A percentile compares a stretch with the other conserved stretches of the same genome.
Evolutionary conservation across 805 yeast species (phyloP).

Genomic region (Cyberlindnera suaveolens): DNA sequence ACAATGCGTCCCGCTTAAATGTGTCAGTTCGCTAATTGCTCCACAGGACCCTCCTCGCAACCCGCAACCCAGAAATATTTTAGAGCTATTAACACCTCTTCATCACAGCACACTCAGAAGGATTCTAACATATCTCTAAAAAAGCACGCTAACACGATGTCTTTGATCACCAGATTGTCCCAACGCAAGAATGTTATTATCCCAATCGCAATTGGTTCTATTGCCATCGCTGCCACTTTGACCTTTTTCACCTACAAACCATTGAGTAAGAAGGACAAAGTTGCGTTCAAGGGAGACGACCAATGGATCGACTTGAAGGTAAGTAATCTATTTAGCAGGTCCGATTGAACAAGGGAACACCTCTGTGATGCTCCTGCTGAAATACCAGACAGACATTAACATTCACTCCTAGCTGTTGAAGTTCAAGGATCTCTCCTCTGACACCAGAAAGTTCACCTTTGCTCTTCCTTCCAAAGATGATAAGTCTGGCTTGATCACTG

Average conservation of each 20-base stretch:
- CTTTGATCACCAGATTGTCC: constrained; percentile 21
- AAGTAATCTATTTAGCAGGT: neutral
- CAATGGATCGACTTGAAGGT: constrained; percentile 66
- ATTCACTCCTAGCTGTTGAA: constrained; percentile 27
- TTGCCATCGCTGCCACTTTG: constrained; percentile 36
- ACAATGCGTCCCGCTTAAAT: constrained; percentile 56
- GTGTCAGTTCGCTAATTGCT: constrained; percentile 1
- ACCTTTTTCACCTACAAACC: constrained; percentile 25
- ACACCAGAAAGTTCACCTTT: constrained; percentile 66
- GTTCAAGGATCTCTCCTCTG: constrained; percentile 44
- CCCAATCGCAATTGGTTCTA: constrained; percentile 41
- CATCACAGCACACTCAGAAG: too few relatives aligned
- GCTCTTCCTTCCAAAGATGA: constrained; percentile 62
- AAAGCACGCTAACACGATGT: constrained; percentile 9
- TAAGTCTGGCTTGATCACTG: constrained; percentile 69
- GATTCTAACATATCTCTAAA: too few relatives aligned
- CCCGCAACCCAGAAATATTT: too few relatives aligned
- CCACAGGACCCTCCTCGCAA: too few relatives aligned
- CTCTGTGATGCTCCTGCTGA: too few relatives aligned
- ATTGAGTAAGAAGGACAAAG: constrained; percentile 33
- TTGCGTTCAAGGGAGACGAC: constrained; percentile 55
- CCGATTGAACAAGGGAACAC: too few relatives aligned
- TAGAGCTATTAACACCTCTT: too few relatives aligned
- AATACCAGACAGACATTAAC: neutral
- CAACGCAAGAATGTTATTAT: constrained; percentile 14